These are phyloP conservation scores for Eucalyptus tenuipes DNA, from an alignment of 345 rosid genomes.

Conservation along the genomic window DNA sequence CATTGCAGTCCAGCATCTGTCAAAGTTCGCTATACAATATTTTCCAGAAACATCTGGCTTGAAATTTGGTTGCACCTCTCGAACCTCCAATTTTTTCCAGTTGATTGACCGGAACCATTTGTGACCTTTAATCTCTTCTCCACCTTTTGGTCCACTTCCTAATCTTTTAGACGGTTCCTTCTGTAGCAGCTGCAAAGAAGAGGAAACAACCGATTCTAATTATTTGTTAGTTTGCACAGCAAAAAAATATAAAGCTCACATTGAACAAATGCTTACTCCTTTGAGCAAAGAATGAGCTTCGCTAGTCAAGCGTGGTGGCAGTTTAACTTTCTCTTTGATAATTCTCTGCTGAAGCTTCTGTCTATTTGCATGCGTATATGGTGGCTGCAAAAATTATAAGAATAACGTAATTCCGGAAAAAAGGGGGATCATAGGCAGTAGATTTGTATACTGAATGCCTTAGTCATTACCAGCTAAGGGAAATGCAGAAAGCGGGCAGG, in stretches of 20 bases:
- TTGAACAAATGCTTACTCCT: constrained; percentile 30
- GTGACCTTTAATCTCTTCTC: constrained; percentile 45
- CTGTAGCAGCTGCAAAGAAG: constrained; percentile 32
- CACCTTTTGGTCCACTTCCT: constrained; percentile 54
- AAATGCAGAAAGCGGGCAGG: not conserved
- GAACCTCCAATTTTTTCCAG: constrained; percentile 60
- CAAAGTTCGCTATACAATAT: constrained; percentile 60
- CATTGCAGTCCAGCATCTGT: constrained; percentile 69
- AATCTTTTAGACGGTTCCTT: constrained; percentile 64
- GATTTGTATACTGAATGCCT: not conserved
- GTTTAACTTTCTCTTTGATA: constrained; percentile 55
- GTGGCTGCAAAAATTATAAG: constrained; percentile 25
- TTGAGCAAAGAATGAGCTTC: constrained; percentile 70
- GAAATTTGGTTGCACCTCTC: constrained; percentile 51
- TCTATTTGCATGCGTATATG: constrained; percentile 45
- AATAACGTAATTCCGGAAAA: not conserved
- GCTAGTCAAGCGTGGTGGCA: constrained; percentile 42
- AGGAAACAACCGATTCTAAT: not conserved
- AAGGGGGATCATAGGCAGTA: not conserved
- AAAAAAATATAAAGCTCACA: not conserved
- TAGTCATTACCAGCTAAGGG: not conserved
- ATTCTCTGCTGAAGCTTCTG: constrained; percentile 67
- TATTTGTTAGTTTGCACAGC: not conserved
- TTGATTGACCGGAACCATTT: constrained; percentile 60
- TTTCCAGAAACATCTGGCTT: constrained; percentile 61